These are phyloP conservation scores for Astraeus odoratus DNA, from an alignment of 768 basidiomycete species.

Conservation along the genomic window DNA sequence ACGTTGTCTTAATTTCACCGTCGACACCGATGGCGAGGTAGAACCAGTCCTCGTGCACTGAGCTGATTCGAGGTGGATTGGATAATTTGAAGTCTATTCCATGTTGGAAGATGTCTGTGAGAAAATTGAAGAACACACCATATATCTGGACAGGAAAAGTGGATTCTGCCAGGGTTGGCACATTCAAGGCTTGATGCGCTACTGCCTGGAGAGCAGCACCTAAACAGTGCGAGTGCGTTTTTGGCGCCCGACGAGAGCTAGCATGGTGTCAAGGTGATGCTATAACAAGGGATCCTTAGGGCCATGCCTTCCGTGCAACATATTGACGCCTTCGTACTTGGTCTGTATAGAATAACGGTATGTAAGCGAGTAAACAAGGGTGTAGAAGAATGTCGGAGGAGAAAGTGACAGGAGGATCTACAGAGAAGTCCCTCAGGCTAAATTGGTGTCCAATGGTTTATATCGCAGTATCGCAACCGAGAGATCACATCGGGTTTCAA, in stretches of 20 bases:
- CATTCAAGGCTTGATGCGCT: neutral
- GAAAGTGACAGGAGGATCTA: too few species aligned
- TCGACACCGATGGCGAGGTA: conserved; percentile 3
- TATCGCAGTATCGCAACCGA: too few species aligned
- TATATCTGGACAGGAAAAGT: neutral
- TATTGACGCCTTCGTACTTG: too few species aligned
- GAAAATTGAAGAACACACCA: neutral
- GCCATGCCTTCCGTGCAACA: neutral
- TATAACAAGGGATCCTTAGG: too few species aligned
- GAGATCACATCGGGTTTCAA: too few species aligned
- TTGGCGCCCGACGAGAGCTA: neutral
- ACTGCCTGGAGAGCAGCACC: neutral
- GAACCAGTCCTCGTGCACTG: conserved; percentile 3
- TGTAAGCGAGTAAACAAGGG: too few species aligned
- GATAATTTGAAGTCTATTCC: neutral
- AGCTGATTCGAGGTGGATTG: conserved; percentile 1
- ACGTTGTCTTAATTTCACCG: neutral
- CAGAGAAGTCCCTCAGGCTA: too few species aligned
- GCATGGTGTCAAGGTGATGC: neutral
- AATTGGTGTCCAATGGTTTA: too few species aligned
- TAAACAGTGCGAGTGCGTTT: neutral
- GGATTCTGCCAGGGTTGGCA: neutral
- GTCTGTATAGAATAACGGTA: too few species aligned
- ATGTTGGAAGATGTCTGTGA: neutral
- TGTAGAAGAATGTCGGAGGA: too few species aligned